These are phyloP conservation scores for Penicillium herquei DNA, from an alignment of 495 filamentous ascomycete genomes.

Conservation along the genomic window DNA sequence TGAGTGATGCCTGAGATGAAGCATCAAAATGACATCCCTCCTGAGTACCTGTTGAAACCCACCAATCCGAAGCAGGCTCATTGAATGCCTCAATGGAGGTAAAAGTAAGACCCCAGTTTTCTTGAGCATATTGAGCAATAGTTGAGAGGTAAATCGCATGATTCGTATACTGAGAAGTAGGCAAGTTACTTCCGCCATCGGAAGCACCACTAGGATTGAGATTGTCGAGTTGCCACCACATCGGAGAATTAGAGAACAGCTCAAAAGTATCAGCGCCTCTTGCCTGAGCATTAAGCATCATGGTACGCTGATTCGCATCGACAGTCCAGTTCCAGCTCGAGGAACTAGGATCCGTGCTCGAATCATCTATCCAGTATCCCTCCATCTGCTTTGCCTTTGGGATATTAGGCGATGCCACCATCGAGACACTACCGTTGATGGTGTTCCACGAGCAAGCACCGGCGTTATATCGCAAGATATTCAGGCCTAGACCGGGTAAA, in stretches of 20 bases:
- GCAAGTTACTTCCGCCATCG: slow-evolving; percentile 11
- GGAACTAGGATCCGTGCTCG: slow-evolving; percentile 7
- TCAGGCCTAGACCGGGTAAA: slow-evolving; percentile 12
- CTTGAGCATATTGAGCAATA: slow-evolving; percentile 10
- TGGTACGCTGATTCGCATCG: slow-evolving; percentile 14
- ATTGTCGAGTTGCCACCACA: slow-evolving; percentile 14
- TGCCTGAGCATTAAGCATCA: slow-evolving; percentile 10
- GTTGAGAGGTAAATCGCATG: slow-evolving; percentile 15
- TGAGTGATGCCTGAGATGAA: slow-evolving; percentile 6
- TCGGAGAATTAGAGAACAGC: slow-evolving; percentile 17
- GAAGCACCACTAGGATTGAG: slow-evolving; percentile 11
- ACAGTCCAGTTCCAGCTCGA: slow-evolving; percentile 18
- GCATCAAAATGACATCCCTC: slow-evolving; percentile 14
- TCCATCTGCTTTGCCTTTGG: slow-evolving; percentile 11
- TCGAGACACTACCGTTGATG: slow-evolving; percentile 6
- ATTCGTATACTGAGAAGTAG: slow-evolving; percentile 15
- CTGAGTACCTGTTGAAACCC: slow-evolving; percentile 12
- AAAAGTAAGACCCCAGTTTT: slow-evolving; percentile 15
- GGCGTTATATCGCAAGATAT: slow-evolving; percentile 15
- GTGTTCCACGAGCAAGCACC: slow-evolving; percentile 15
- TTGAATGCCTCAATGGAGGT: slow-evolving; percentile 16
- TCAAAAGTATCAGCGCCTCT: slow-evolving; percentile 15
- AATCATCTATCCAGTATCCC: slow-evolving; percentile 13
- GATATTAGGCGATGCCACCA: slow-evolving; percentile 11
- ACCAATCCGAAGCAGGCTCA: slow-evolving; percentile 12